A percentile compares a stretch with the other conserved stretches of the same genome.
These are phyloP conservation scores for Leishmania gerbilli DNA, from an alignment of 208 protist genomes.

Conservation along the genomic window DNA sequence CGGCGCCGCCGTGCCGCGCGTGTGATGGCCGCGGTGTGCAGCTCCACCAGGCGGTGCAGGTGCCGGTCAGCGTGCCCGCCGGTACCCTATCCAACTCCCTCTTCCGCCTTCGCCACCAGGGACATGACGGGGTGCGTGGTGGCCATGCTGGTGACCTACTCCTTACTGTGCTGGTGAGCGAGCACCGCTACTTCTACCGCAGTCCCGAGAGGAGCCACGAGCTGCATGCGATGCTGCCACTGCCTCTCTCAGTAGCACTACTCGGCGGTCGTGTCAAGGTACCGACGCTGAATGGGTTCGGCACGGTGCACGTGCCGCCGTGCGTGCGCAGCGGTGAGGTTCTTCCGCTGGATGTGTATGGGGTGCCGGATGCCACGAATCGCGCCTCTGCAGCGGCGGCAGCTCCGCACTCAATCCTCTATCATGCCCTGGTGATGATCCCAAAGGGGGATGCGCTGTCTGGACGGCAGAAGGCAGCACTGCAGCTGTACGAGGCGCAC, in stretches of 20 bases:
- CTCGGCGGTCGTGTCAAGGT: constrained; percentile 77
- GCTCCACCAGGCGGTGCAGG: constrained; percentile 22
- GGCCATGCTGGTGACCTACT: constrained; percentile 74
- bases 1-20: constrained; percentile 52
- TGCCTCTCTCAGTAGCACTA: constrained; percentile 75
- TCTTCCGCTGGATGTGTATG: constrained; percentile 44
- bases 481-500: constrained; percentile 46
- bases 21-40: constrained; percentile 72
- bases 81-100: constrained; percentile 36
- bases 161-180: constrained; percentile 70
- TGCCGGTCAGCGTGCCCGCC: constrained; percentile 47
- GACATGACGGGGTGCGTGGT: constrained; percentile 84
- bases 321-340: constrained; percentile 76
- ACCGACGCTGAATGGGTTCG: constrained; percentile 42
- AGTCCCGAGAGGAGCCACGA: constrained; percentile 22
- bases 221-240: constrained; percentile 80
- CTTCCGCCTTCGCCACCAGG: constrained; percentile 62
- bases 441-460: constrained; percentile 54
- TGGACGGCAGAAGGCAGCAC: constrained; percentile 55
- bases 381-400: neutral
- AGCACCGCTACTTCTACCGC: constrained; percentile 78
- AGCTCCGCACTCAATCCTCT: constrained; percentile 23
- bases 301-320: constrained; percentile 64
- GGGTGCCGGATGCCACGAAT: constrained; percentile 21
- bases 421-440: constrained; percentile 77